Evolutionary conservation across 1,284 basidiomycete species (phyloP).

Genomic region (Ceratobasidium sp.): DNA sequence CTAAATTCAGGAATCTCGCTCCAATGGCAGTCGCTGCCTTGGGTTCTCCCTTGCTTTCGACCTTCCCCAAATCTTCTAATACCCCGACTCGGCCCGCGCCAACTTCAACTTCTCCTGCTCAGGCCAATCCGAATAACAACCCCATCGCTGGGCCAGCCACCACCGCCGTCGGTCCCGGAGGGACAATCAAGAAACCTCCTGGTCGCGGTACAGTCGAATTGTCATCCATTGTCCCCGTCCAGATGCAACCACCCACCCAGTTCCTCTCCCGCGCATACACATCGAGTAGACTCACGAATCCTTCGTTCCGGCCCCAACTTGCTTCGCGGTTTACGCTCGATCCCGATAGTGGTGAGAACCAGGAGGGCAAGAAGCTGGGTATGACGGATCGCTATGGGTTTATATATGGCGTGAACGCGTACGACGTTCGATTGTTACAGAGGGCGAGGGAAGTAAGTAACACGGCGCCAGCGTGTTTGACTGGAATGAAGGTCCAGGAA

Average conservation of each 20-base stretch:
- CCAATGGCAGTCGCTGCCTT: constrained; percentile 44
- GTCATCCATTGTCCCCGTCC: constrained; percentile 89
- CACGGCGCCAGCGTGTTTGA: constrained; percentile 85
- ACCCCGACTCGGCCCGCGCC: background rate
- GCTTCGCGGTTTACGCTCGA: constrained; percentile 65
- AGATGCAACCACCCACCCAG: constrained; percentile 84
- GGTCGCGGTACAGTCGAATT: constrained; percentile 81
- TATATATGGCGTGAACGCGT: constrained; percentile 75
- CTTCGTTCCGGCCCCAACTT: constrained; percentile 57
- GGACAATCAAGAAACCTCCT: constrained; percentile 55
- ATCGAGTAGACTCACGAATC: constrained; percentile 51
- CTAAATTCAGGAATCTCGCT: constrained; percentile 35
- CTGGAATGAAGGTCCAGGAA: constrained; percentile 89
- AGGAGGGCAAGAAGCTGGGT: constrained; percentile 34
- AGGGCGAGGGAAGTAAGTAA: constrained; percentile 80
- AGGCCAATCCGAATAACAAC: constrained; percentile 51
- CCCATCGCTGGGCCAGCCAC: constrained; percentile 57
- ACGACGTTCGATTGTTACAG: constrained; percentile 83
- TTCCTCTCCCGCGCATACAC: constrained; percentile 69
- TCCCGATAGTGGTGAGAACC: constrained; percentile 65
- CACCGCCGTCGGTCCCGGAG: constrained; percentile 54
- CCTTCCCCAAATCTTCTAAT: constrained; percentile 30
- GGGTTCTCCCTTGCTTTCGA: constrained; percentile 40
- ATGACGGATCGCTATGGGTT: constrained; percentile 96
- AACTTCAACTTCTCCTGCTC: constrained; percentile 49